Percentiles rank a stretch among this genome's conserved stretches.
Conservation (phyloP, 768 basidiomycete species). For the Tremella fuciformis region DNA sequence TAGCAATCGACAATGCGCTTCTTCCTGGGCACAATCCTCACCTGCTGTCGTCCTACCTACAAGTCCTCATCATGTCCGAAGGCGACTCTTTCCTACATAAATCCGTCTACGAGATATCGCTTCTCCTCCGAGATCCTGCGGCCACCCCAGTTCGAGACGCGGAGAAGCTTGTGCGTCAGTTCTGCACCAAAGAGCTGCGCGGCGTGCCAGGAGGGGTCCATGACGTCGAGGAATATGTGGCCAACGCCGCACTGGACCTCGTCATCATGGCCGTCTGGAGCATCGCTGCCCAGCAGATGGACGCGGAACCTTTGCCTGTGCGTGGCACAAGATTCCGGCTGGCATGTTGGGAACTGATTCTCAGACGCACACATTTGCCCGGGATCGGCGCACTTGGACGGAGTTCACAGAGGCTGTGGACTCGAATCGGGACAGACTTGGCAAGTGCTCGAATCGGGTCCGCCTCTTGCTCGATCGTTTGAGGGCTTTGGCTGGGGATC, state of each 20-base stretch:
- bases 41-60: slow-evolving; percentile 86
- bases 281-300: slow-evolving; percentile 60
- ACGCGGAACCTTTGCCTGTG: slow-evolving; percentile 68
- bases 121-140: slow-evolving; percentile 57
- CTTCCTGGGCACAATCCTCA: slow-evolving; percentile 56
- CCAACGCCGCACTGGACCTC: slow-evolving; percentile 84
- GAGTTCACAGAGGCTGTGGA: slow-evolving; percentile 55
- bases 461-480: slow-evolving; percentile 23
- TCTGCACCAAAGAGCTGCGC: slow-evolving; percentile 78
- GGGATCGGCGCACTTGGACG: slow-evolving; percentile 69
- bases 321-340: slow-evolving; percentile 27
- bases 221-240: slow-evolving; percentile 81
- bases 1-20: slow-evolving; percentile 85
- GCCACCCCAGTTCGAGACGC: slow-evolving; percentile 69
- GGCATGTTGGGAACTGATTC: not conserved
- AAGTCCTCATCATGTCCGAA: slow-evolving; percentile 94
- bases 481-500: slow-evolving; percentile 33
- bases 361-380: slow-evolving; percentile 86
- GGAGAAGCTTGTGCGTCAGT: slow-evolving; percentile 71
- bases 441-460: slow-evolving; percentile 21
- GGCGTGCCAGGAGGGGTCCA: slow-evolving; percentile 67
- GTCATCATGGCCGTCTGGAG: slow-evolving; percentile 80
- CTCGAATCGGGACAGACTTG: slow-evolving; percentile 38
- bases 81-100: slow-evolving; percentile 84
- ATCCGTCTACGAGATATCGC: slow-evolving; percentile 65